Evolutionary conservation across 2,329 filamentous ascomycete species (phyloP).

Genomic region (Emergomyces orientalis): DNA sequence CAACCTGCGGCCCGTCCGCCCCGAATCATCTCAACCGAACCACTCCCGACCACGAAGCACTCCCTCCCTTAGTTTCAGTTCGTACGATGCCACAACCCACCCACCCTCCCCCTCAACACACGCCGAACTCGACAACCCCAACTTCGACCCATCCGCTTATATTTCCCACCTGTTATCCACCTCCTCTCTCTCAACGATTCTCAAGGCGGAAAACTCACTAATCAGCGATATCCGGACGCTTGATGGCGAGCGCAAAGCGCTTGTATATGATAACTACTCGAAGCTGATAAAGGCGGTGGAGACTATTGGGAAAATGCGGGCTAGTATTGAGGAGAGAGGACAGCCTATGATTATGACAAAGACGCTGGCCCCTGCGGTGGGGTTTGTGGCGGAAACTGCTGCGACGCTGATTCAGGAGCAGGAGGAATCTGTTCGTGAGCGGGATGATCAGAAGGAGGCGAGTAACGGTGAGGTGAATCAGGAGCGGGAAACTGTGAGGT

Average conservation of each 20-base stretch:
- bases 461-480: conserved; percentile 17
- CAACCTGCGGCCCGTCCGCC: conserved; percentile 55
- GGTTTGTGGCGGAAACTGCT: conserved; percentile 38
- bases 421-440: conserved; percentile 24
- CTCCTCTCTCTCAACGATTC: conserved; percentile 35
- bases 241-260: conserved; percentile 89
- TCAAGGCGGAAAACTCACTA: conserved; percentile 39
- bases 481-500: conserved; percentile 37
- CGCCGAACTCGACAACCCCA: conserved; percentile 60
- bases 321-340: conserved; percentile 39
- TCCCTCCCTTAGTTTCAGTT: conserved; percentile 32
- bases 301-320: conserved; percentile 67
- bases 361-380: conserved; percentile 34
- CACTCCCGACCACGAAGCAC: conserved; percentile 28
- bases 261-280: conserved; percentile 98
- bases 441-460: conserved; percentile 22
- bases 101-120: conserved; percentile 23
- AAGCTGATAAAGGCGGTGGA: conserved; percentile 95
- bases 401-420: conserved; percentile 32
- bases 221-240: conserved; percentile 69
- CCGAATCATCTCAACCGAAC: conserved; percentile 24
- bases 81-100: conserved; percentile 31
- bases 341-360: conserved; percentile 40
- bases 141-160: conserved; percentile 61
- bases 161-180: conserved; percentile 35